Evolutionary conservation across 805 yeast genomes (phyloP).

Genomic region (Pichia kluyveri): DNA sequence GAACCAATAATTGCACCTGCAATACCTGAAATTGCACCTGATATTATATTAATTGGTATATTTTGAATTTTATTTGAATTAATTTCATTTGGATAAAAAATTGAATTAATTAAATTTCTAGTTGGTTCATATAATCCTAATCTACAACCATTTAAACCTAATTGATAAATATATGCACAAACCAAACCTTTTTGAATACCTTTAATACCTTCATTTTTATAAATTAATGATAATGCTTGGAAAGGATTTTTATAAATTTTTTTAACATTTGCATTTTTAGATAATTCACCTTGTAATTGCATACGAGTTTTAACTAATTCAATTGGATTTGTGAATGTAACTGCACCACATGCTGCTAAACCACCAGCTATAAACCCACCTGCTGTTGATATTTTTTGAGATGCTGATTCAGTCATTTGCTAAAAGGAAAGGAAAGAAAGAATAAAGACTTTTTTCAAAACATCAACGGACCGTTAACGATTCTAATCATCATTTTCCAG

Average conservation of each 20-base stretch:
- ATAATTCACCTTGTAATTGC: slow-evolving; percentile 93
- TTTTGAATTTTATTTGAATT: slow-evolving; percentile 43
- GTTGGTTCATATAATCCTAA: slow-evolving; percentile 90
- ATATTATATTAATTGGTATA: slow-evolving; percentile 52
- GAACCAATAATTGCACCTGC: slow-evolving; percentile 87
- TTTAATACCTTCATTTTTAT: slow-evolving; percentile 70
- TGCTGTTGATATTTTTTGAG: slow-evolving; percentile 51
- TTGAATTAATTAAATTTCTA: slow-evolving; percentile 48
- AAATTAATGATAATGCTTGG: slow-evolving; percentile 72
- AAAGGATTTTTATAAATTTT: slow-evolving; percentile 67
- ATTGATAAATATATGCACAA: slow-evolving; percentile 85
- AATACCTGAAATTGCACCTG: slow-evolving; percentile 81
- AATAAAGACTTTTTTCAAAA: too few species aligned
- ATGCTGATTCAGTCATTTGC: slow-evolving; percentile 24
- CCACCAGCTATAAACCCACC: slow-evolving; percentile 92
- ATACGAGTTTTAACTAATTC: slow-evolving; percentile 91
- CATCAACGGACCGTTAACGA: too few species aligned
- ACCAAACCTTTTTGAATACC: slow-evolving; percentile 86
- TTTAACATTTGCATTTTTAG: slow-evolving; percentile 33
- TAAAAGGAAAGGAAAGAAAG: neutral
- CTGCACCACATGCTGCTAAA: slow-evolving; percentile 95
- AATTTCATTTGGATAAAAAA: slow-evolving; percentile 37
- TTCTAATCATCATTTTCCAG: too few species aligned
- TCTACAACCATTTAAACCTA: slow-evolving; percentile 89
- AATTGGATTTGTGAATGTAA: slow-evolving; percentile 91